Conservation (phyloP, 495 filamentous ascomycete genomes). For the Neurospora tetrasperma region DNA sequence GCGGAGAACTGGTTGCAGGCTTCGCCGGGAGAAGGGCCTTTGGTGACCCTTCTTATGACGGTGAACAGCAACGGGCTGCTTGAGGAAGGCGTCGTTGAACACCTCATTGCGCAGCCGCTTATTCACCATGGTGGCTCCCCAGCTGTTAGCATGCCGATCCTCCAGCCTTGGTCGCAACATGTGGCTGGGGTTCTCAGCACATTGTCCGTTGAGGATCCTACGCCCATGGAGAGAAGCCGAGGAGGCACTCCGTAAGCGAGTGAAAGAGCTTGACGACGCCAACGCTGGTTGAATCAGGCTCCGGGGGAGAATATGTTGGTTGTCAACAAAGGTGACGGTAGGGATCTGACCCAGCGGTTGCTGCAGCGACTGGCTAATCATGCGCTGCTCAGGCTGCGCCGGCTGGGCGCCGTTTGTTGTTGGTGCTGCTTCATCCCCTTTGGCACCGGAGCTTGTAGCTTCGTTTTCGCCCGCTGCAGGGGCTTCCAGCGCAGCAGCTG, state of each 20-base stretch:
- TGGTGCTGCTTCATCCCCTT: conserved; percentile 5
- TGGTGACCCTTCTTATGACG: conserved; percentile 53
- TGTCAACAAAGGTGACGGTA: conserved; percentile 90
- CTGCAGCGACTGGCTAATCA: conserved; percentile 70
- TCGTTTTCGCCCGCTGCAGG: conserved; percentile 3
- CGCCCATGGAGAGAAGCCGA: conserved; percentile 20
- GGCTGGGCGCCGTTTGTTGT: conserved; percentile 9
- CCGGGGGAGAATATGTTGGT: conserved; percentile 87
- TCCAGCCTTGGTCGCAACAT: conserved; percentile 30
- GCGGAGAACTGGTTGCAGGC: conserved; percentile 28
- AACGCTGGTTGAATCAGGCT: conserved; percentile 49
- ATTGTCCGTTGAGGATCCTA: background rate
- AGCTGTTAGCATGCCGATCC: conserved; percentile 56
- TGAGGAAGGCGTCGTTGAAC: conserved; percentile 85
- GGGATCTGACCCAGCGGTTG: conserved; percentile 49
- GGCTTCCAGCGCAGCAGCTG: conserved; percentile 10
- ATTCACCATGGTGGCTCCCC: conserved; percentile 95
- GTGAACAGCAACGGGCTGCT: conserved; percentile 57
- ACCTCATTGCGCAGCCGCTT: conserved; percentile 81
- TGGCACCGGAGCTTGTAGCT: conserved; percentile 1
- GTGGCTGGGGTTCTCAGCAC: background rate
- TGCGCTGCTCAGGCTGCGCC: conserved; percentile 32
- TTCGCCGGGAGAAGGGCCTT: conserved; percentile 40
- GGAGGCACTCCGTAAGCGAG: conserved; percentile 29
- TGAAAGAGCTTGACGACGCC: conserved; percentile 7